Conservation (phyloP, 129 eudicot species). For the Artemisia annua region DNA sequence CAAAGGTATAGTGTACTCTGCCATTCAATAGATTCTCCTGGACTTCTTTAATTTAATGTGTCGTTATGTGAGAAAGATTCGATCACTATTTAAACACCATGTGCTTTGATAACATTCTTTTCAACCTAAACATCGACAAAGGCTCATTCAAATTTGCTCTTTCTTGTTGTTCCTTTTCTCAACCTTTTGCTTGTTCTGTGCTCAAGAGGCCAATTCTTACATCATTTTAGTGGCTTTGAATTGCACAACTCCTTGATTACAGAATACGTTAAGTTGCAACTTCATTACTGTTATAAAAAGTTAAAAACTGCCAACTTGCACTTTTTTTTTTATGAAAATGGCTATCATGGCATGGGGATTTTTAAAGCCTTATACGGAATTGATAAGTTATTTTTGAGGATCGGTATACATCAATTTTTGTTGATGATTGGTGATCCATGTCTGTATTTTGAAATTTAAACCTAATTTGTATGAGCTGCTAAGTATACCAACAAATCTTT, state of each 20-base stretch:
- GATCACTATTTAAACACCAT: background rate
- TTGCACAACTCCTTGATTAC: background rate
- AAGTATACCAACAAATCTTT: background rate
- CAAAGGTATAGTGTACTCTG: constrained; percentile 44
- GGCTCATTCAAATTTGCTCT: background rate
- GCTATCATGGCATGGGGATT: constrained; percentile 12
- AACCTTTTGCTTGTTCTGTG: background rate
- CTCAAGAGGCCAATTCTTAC: background rate
- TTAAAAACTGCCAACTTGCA: constrained; percentile 8
- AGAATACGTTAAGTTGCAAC: background rate
- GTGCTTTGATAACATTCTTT: background rate
- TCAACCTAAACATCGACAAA: background rate
- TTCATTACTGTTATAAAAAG: background rate
- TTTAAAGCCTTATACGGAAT: constrained; percentile 10
- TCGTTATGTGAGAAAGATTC: too few species aligned
- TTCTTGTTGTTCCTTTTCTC: constrained; percentile 3
- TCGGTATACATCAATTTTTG: constrained; percentile 7
- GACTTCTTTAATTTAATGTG: too few species aligned
- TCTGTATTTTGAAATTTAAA: background rate
- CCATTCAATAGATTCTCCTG: constrained; percentile 9
- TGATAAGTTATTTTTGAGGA: background rate
- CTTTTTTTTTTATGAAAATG: constrained; percentile 2
- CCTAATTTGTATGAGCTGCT: background rate
- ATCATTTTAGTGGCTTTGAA: background rate
- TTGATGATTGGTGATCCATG: constrained; percentile 12